Evolutionary conservation across 2,329 filamentous ascomycete species (phyloP), one percentile per base, ranked within the genome.

Genomic region (Emericellopsis cladophorae): DNA sequence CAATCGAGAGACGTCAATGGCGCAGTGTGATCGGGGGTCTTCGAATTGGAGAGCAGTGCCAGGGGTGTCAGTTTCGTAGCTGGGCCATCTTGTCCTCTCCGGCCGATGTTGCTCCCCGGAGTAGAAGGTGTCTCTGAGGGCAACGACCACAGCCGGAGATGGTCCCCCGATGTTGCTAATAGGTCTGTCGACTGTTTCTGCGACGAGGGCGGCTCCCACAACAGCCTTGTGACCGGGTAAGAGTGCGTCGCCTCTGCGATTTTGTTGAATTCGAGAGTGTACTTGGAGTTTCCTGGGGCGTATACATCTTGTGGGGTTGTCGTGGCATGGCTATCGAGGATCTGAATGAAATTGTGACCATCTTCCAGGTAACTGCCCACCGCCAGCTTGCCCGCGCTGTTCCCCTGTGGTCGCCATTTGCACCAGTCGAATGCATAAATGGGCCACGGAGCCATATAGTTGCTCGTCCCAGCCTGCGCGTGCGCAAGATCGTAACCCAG

Each of bases 341-440:
- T 95, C 84, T 96, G 92, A 48, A 96, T 96, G 68, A 93, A 98
- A 59, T 98, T 98, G 65, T 98, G 92, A 6, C 89, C 90, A 62
- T 98, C 92, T 64, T 98, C 92, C 40, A 96, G 67, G 58, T 96
- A 96, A 66, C 92, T 98, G 44, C 90, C 92, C 32, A 98, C 73
- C 11, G 92, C 92, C 51, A 98, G 75, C 62, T 96, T 96, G 32
- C 92, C 92, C 4, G 86, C 87, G 46, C 85, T 81, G 49, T 80
- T 80, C 52, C 64, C 79, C 53, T 87, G 78, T 3, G 90, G 80
- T 14, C 84, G 79, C 90, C 92, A 98, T 63, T 98, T 98, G 68
- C 92, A 98, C 92, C 92, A 98, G 65, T 98, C 92, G 53, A 94
- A 90, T 11, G 92, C 90, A 59, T 96, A 98, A 42, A 94, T 81